Base-by-base conservation (phyloP, 495 filamentous ascomycete genomes). In the Usnea hakonensis region DNA sequence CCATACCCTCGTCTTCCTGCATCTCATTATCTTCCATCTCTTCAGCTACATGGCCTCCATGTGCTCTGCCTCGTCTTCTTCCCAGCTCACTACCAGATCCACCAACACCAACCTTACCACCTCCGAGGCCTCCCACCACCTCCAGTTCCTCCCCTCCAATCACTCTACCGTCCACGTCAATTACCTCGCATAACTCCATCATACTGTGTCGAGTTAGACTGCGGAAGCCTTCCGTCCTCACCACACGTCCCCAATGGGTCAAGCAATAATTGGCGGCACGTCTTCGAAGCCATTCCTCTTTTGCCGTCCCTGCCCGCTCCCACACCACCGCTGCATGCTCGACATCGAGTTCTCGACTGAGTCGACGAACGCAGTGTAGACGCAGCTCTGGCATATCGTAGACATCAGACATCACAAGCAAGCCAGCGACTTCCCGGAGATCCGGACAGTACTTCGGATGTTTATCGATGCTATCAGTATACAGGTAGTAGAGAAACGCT, bases 321-420 rank as follows among this genome's bases (percentile, higher is more conserved):
- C 95, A 98, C 43, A 96, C 88, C 69, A 95, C 87, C 57, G 93
- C 96, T 5, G 94, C 93, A 66, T 95, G 90, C 59, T 96, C 90
- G 50, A 97, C 86, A 64, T 97, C 94, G 1, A 98, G 80, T 66
- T 98, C 95, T 48, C 86, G 86, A 55, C 87, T 87, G 33, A 98
- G 81, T 14, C 95, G 81, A 70, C 93, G 89, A 44, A 97, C 85
- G 70, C 92, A 95, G 16, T 97, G 82, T 14, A 95, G 81, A 16
- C 93, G 90, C 4, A 98, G 85, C 61, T 90, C 88, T 0, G 90
- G 91, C 77, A 98, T 92, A 71, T 96, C 91, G 72, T 98, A 98
- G 26, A 97, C 88, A 69, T 97, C 96, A 28, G 91, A 87, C 90
- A 98, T 93, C 57, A 97, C 94, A 2, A 98, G 82, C 75, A 98